Base-by-base conservation (phyloP, 2,329 filamentous ascomycete genomes). In the Fusarium oligoseptatum region DNA sequence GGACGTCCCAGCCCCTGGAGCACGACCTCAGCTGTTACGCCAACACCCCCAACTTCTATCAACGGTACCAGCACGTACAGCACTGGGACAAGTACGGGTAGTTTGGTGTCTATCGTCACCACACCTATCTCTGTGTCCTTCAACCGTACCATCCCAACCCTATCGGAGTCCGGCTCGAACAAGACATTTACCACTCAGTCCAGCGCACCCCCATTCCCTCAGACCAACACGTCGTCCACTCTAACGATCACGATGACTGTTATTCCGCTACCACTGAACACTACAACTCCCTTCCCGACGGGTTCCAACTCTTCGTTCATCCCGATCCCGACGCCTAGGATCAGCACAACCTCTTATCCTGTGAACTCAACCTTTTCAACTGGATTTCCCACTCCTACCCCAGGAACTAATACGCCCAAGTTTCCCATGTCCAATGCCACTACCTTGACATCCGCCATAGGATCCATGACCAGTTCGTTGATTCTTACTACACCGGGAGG, bases 381-480 rank as follows among this genome's bases (percentile, higher is more conserved):
- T 20, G 63, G 45, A 29, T 22, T 56, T 32, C 67, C 67, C 14
- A 48, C 58, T 11, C 65, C 71, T 37, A 22, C 34, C 37, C 58
- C 70, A 20, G 36, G 65, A 10, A 72, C 70, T 56, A 66, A 36
- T 41, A 61, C 61, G 12, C 58, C 65, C 3, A 17, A 34, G 15
- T 71, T 71, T 45, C 68, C 76, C 4, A 63, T 66, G 4, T 70
- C 67, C n/a, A 78, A 78, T 55, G 71, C 71, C 3, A 78, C 73
- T 27, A 60, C 56, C 8, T 17, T 57, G 12, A 63, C 50, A 34
- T 20, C 37, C 17, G 41, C 57, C 17, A 29, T 39, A 3, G 52
- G 61, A 1, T 66, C 57, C n/a, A 41, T 36, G 6, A 64, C 60
- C 8, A 67, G 68, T 27, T 68, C 68, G 2, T 66, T 73, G 15